These are phyloP conservation scores for Fistulinella prunicolor DNA, from an alignment of 768 basidiomycete genomes.

Conservation along the genomic window DNA sequence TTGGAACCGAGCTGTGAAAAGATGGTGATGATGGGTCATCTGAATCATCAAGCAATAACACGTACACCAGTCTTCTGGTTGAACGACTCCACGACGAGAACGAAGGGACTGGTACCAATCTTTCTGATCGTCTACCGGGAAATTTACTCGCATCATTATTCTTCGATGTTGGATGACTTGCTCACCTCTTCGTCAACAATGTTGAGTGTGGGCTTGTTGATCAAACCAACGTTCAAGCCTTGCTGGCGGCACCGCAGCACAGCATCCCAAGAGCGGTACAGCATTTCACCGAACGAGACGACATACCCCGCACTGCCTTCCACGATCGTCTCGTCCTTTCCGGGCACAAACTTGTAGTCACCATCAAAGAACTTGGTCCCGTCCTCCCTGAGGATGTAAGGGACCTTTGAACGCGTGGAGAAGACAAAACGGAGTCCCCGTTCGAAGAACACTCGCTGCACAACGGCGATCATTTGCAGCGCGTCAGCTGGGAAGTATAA, in stretches of 20 bases:
- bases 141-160: neutral
- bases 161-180: conserved; percentile 1
- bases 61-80: conserved; percentile 85
- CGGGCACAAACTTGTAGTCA: conserved; percentile 76
- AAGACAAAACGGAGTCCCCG: conserved; percentile 82
- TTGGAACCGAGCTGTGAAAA: conserved; percentile 63
- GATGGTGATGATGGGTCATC: neutral
- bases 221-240: conserved; percentile 77
- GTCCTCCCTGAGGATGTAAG: conserved; percentile 78
- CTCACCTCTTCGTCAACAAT: conserved; percentile 75
- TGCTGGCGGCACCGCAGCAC: conserved; percentile 68
- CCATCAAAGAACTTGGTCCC: conserved; percentile 66
- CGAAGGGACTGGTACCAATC: conserved; percentile 71
- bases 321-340: conserved; percentile 78
- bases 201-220: conserved; percentile 85
- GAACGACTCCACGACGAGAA: conserved; percentile 80
- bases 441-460: conserved; percentile 79
- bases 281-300: conserved; percentile 83
- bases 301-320: conserved; percentile 82
- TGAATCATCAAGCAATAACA: neutral
- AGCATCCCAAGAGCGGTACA: conserved; percentile 81
- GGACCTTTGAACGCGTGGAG: conserved; percentile 87
- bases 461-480: conserved; percentile 73
- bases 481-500: conserved; percentile 89
- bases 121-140: conserved; percentile 53